These are phyloP conservation scores for Cladosporium cucumerinum DNA, from an alignment of 2,329 filamentous ascomycete genomes.

Conservation along the genomic window DNA sequence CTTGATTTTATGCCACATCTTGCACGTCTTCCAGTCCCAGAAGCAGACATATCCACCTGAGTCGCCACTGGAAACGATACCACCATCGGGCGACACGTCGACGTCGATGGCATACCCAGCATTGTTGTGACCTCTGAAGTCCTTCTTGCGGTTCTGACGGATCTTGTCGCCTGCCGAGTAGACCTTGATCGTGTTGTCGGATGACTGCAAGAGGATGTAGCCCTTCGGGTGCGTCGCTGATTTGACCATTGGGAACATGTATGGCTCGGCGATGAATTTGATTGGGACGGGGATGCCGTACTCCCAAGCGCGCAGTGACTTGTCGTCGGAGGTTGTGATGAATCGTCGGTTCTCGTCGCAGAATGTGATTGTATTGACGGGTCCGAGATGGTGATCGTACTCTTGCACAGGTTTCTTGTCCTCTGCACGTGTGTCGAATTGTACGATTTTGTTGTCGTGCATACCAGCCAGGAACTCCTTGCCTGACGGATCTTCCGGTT, in stretches of 20 bases:
- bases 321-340: slow-evolving; percentile 97
- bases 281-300: slow-evolving; percentile 98
- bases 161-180: slow-evolving; percentile 95
- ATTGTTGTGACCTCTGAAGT: slow-evolving; percentile 92
- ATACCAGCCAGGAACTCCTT: slow-evolving; percentile 95
- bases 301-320: slow-evolving; percentile 94
- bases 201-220: slow-evolving; percentile 88
- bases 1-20: slow-evolving; percentile 96
- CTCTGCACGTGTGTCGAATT: slow-evolving; percentile 75
- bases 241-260: slow-evolving; percentile 95
- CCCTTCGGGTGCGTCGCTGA: slow-evolving; percentile 84
- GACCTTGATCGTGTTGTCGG: slow-evolving; percentile 94
- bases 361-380: slow-evolving; percentile 96
- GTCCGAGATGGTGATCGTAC: slow-evolving; percentile 97
- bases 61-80: slow-evolving; percentile 85
- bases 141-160: slow-evolving; percentile 95
- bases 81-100: slow-evolving; percentile 82
- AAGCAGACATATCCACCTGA: slow-evolving; percentile 87
- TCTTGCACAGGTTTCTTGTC: slow-evolving; percentile 74
- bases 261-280: slow-evolving; percentile 95
- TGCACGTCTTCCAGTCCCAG: slow-evolving; percentile 99
- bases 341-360: slow-evolving; percentile 92
- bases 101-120: slow-evolving; percentile 91
- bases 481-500: slow-evolving; percentile 70
- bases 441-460: slow-evolving; percentile 98